A percentile compares a stretch with the other conserved stretches of the same genome.
phyloP scores from a whole-genome alignment of 177 flowering plant species.

The Vitis hybrid region DNA sequence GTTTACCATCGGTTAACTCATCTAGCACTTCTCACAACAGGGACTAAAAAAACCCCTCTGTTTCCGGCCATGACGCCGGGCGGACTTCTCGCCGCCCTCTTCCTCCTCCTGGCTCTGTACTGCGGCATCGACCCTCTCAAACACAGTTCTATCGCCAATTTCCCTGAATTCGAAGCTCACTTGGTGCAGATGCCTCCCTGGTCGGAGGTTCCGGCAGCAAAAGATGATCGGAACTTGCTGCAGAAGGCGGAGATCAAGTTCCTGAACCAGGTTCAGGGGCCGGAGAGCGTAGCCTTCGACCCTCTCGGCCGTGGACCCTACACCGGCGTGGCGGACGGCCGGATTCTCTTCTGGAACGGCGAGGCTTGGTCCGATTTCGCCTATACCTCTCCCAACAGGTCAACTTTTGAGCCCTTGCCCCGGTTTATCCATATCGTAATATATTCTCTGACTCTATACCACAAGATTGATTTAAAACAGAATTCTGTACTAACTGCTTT shows the following conservation, averaged over 20 bases:
- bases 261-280: slow-evolving; percentile 76
- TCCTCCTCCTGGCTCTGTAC: slow-evolving; percentile 50
- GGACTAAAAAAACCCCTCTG: no score
- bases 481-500: no score
- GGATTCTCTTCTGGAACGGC: slow-evolving; percentile 82
- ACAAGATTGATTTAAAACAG: no score
- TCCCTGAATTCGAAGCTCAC: slow-evolving; percentile 57
- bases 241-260: slow-evolving; percentile 76
- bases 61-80: slow-evolving; percentile 22
- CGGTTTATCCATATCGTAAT: background rate
- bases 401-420: background rate
- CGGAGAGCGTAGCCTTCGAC: slow-evolving; percentile 89
- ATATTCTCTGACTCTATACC: no score
- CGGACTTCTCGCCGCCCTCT: slow-evolving; percentile 22
- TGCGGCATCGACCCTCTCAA: slow-evolving; percentile 63
- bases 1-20: no score
- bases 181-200: slow-evolving; percentile 43
- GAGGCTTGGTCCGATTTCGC: slow-evolving; percentile 77
- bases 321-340: slow-evolving; percentile 90
- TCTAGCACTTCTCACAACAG: no score
- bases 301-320: slow-evolving; percentile 84
- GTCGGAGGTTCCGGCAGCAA: slow-evolving; percentile 41
- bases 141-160: slow-evolving; percentile 54
- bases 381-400: slow-evolving; percentile 75
- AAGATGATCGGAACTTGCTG: slow-evolving; percentile 47